A percentile compares a stretch with the other conserved stretches of the same genome.
These are phyloP conservation scores for Phytophthora nicotianae DNA, from an alignment of 352 stramenopile species.

Conservation along the genomic window DNA sequence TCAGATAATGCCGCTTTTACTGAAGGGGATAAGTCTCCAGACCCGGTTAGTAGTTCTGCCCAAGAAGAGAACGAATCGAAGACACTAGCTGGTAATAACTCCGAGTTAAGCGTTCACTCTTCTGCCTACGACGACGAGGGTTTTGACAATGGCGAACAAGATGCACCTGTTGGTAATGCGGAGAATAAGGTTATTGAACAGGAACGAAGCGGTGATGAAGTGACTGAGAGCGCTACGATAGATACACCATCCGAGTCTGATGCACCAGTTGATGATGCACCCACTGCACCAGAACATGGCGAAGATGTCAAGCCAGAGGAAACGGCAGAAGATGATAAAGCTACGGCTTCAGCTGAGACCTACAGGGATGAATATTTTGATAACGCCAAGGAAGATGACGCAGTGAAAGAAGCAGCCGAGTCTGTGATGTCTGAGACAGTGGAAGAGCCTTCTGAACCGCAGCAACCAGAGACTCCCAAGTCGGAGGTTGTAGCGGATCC, in stretches of 20 bases:
- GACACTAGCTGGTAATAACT: conserved; percentile 15
- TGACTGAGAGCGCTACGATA: neutral
- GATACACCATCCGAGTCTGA: neutral
- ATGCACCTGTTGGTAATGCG: conserved; percentile 1
- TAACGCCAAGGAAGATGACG: neutral
- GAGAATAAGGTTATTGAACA: conserved; percentile 9
- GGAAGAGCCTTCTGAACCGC: neutral
- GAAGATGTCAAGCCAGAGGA: conserved; percentile 4
- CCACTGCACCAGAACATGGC: neutral
- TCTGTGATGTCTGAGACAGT: neutral
- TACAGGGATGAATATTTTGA: conserved; percentile 17
- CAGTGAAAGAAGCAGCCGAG: neutral
- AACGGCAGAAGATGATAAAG: conserved; percentile 2
- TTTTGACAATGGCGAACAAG: conserved; percentile 27
- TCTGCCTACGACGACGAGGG: conserved; percentile 32
- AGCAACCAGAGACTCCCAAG: conserved; percentile 10
- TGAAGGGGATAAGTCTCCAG: neutral
- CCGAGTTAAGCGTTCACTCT: conserved; percentile 23
- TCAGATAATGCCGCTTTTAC: conserved; percentile 1
- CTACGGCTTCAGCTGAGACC: neutral
- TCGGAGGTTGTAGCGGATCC: neutral
- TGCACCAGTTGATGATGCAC: neutral
- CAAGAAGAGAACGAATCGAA: conserved; percentile 9
- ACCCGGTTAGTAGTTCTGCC: neutral
- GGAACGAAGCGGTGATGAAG: neutral